Percentiles rank a stretch among this genome's conserved stretches.
Evolutionary conservation across 768 basidiomycete species (phyloP).

Genomic region (Melanogaster broomeanus): DNA sequence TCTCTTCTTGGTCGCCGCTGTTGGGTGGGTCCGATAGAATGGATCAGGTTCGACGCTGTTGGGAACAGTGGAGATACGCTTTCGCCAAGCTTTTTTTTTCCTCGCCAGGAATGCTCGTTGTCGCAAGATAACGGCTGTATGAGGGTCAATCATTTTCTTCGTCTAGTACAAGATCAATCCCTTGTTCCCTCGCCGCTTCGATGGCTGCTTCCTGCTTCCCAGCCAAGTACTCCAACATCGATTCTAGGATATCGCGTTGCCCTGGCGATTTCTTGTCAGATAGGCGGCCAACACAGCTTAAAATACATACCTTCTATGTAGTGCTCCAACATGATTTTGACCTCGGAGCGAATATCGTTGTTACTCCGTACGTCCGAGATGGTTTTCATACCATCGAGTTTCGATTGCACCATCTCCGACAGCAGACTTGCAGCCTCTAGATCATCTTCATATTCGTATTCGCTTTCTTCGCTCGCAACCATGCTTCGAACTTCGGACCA

Average conservation of each 20-base stretch:
- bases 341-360: conserved; percentile 50
- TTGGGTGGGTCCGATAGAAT: too few relatives aligned
- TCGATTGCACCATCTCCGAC: conserved; percentile 61
- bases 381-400: conserved; percentile 52
- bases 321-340: conserved; percentile 62
- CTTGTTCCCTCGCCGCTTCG: conserved; percentile 48
- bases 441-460: conserved; percentile 54
- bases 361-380: conserved; percentile 16
- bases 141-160: conserved; percentile 16
- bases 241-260: conserved; percentile 58
- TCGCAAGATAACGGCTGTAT: too few relatives aligned
- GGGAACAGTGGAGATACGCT: too few relatives aligned
- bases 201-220: conserved; percentile 50
- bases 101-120: too few relatives aligned
- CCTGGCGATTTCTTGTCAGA: conserved; percentile 36
- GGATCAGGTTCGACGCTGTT: too few relatives aligned
- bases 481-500: conserved; percentile 55
- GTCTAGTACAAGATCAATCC: conserved; percentile 56
- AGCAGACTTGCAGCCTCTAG: conserved; percentile 68
- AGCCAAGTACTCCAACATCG: conserved; percentile 50
- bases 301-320: conserved; percentile 61
- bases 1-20: too few relatives aligned
- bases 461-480: conserved; percentile 23
- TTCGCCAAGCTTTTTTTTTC: neutral
- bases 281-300: neutral